Evolutionary conservation across 2,329 filamentous ascomycete species (phyloP).

Genomic region (Myriangium duriaei): DNA sequence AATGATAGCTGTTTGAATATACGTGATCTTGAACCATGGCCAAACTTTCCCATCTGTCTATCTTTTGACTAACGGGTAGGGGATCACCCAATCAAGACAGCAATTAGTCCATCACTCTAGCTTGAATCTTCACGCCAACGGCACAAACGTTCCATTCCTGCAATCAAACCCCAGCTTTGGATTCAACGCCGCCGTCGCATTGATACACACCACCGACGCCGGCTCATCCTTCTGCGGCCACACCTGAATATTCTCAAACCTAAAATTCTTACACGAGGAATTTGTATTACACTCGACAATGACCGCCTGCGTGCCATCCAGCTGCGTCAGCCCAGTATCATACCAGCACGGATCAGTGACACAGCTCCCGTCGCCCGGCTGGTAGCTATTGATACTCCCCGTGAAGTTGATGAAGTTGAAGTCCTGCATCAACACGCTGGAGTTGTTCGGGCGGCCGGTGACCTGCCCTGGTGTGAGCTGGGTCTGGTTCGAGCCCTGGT

Average conservation of each 20-base stretch:
- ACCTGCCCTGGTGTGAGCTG: conserved; percentile 18
- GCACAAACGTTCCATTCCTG: conserved; percentile 15
- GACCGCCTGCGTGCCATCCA: conserved; percentile 30
- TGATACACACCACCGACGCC: conserved; percentile 15
- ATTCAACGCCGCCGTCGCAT: conserved; percentile 15
- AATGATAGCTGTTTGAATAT: too few relatives aligned
- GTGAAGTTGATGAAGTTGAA: conserved; percentile 31
- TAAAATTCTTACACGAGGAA: conserved; percentile 24
- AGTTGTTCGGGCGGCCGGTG: conserved; percentile 24
- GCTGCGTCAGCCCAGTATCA: conserved; percentile 25
- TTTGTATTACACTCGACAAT: conserved; percentile 32
- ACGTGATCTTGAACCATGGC: too few relatives aligned
- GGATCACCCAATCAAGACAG: too few relatives aligned
- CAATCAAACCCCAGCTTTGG: conserved; percentile 16
- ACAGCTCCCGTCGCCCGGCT: conserved; percentile 33
- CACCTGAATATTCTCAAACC: conserved; percentile 15
- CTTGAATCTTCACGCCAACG: conserved; percentile 5
- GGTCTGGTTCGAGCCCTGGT: conserved; percentile 26
- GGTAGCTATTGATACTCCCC: conserved; percentile 30
- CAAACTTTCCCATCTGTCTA: too few relatives aligned
- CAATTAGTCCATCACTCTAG: too few relatives aligned
- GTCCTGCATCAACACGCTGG: conserved; percentile 30
- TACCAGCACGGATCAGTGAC: conserved; percentile 34
- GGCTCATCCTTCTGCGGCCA: conserved; percentile 15
- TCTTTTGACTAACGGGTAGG: too few relatives aligned